Percentiles rank a stretch among this genome's conserved stretches.
These are phyloP conservation scores for Suhomyces emberorum DNA, from an alignment of 805 yeast genomes.

Conservation along the genomic window DNA sequence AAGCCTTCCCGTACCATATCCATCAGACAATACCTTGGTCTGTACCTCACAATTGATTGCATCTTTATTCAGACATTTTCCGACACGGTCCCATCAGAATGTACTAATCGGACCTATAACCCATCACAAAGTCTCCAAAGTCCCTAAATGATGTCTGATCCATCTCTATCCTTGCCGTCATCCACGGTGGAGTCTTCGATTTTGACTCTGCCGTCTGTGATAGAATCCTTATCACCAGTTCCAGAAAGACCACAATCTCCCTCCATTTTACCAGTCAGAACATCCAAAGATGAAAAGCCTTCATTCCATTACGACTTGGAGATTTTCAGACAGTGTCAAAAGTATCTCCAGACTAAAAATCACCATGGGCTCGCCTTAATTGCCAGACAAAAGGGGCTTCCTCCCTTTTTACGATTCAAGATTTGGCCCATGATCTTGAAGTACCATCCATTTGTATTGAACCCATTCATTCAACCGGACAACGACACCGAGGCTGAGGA, in stretches of 20 bases:
- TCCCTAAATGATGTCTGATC: not conserved
- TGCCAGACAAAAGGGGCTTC: constrained; percentile 82
- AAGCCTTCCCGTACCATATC: too few relatives aligned
- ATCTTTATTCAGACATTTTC: too few relatives aligned
- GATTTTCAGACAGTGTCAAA: constrained; percentile 51
- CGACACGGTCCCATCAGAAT: not conserved
- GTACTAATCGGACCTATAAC: not conserved
- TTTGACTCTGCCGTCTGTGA: not conserved
- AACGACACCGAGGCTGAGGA: constrained; percentile 26
- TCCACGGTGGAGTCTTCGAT: not conserved
- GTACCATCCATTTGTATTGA: constrained; percentile 79
- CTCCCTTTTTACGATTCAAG: constrained; percentile 70
- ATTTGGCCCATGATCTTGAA: constrained; percentile 84
- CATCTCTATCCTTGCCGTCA: not conserved
- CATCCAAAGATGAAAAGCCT: constrained; percentile 10
- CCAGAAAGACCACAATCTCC: not conserved
- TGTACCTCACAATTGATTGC: too few relatives aligned
- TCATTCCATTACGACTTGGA: constrained; percentile 40
- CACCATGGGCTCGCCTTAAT: constrained; percentile 73
- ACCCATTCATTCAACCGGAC: constrained; percentile 71
- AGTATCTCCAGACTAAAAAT: constrained; percentile 56
- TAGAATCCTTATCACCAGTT: not conserved
- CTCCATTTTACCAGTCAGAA: not conserved
- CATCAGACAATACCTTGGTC: too few relatives aligned
- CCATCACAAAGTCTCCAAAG: too few relatives aligned